Evolutionary conservation across 164 flowering plant genomes (phyloP).

Genomic region (Brasenia schreberi): DNA sequence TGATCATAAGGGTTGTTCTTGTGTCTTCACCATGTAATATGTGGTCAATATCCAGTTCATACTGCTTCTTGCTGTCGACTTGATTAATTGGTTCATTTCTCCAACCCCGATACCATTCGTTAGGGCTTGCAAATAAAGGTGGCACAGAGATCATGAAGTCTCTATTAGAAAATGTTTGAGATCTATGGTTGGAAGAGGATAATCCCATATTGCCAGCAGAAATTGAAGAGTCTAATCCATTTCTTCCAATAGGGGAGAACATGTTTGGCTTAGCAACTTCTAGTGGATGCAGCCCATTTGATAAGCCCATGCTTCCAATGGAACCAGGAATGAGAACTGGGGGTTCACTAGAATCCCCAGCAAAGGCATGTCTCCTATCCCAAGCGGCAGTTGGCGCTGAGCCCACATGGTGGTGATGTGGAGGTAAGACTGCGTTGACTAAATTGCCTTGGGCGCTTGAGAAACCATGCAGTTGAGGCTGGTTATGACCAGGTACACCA

Average conservation of each 20-base stretch:
- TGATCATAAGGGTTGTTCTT: constrained; percentile 67
- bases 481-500: constrained; percentile 29
- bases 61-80: constrained; percentile 49
- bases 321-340: constrained; percentile 58
- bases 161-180: constrained; percentile 54
- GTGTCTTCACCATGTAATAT: constrained; percentile 50
- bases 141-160: constrained; percentile 44
- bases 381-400: constrained; percentile 71
- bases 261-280: constrained; percentile 53
- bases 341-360: constrained; percentile 50
- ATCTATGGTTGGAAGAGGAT: constrained; percentile 50
- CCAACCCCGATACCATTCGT: constrained; percentile 39
- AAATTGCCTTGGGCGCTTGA: constrained; percentile 24
- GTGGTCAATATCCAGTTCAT: constrained; percentile 64
- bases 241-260: constrained; percentile 39
- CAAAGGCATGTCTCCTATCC: constrained; percentile 50
- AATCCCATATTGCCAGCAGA: constrained; percentile 30
- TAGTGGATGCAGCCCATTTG: constrained; percentile 41
- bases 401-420: constrained; percentile 53
- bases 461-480: constrained; percentile 24
- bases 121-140: constrained; percentile 42
- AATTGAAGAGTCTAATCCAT: constrained; percentile 35
- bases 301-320: constrained; percentile 42
- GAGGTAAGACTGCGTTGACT: constrained; percentile 32
- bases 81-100: constrained; percentile 36